These are phyloP conservation scores for Calonectria hawksworthii DNA, from an alignment of 2,329 filamentous ascomycete species.

Conservation along the genomic window DNA sequence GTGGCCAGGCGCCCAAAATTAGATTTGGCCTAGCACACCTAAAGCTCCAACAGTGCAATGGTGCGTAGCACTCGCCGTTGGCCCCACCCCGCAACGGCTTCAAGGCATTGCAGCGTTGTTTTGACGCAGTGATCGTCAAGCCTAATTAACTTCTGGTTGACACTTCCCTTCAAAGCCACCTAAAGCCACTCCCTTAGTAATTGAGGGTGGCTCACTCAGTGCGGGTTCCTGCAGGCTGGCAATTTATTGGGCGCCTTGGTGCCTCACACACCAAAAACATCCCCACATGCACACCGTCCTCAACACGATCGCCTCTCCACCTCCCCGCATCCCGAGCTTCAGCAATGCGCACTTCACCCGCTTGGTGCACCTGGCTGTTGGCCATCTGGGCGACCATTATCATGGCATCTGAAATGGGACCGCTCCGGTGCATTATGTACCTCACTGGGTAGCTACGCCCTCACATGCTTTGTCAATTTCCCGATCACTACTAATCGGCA, in stretches of 20 bases:
- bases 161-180: not conserved
- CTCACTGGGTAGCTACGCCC: conserved; percentile 4
- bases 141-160: not conserved
- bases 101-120: not conserved
- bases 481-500: not conserved
- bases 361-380: not conserved
- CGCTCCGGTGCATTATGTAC: conserved; percentile 28
- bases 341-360: not conserved
- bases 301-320: not conserved
- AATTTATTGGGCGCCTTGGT: conserved; percentile 1
- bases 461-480: not conserved
- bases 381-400: not conserved
- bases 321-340: conserved; percentile 1
- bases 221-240: not conserved
- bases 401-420: not conserved
- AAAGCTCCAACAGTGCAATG: not conserved
- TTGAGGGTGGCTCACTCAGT: not conserved
- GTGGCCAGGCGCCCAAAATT: not conserved
- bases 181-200: not conserved
- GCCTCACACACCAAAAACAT: not conserved
- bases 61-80: not conserved
- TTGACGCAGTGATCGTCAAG: not conserved
- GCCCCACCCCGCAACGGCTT: not conserved
- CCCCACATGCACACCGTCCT: not conserved
- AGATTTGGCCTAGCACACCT: not conserved